Base-by-base conservation (phyloP, 495 filamentous ascomycete genomes). In the Neohortaea acidophila region DNA sequence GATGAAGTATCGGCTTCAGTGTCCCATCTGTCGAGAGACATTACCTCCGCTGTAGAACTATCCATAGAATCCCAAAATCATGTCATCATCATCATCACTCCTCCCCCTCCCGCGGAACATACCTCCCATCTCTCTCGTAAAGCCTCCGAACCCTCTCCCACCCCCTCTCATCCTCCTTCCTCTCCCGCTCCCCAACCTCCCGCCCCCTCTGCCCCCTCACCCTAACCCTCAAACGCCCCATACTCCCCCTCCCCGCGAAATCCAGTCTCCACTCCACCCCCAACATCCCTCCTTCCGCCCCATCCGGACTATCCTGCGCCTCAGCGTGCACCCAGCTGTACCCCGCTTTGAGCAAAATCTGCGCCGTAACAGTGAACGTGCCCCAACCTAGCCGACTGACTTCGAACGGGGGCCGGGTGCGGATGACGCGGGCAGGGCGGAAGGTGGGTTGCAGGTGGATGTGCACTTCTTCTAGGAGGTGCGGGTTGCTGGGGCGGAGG, bases 11-110 rank as follows among this genome's bases (percentile, higher is more conserved):
- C 63, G 89, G 39, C 57, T 97, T 53, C 82, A 89, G 60, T 97
- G 89, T 65, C 89, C 89, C 4, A 94, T 94, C 48, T 97, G 89
- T 62, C 71, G 89, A 51, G 87, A 94, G 62, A 73, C 75, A 46
- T 59, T 94, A 47, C 84, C 84, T 38, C 81, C 85, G 39, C 60
- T 93, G 53, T 94, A 34, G 32, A n/a, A n/a, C n/a, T n/a, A n/a
- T n/a, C n/a, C n/a, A n/a, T n/a, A n/a, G n/a, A n/a, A n/a, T n/a
- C n/a, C n/a, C n/a, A n/a, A n/a, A n/a, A n/a, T n/a, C n/a, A n/a
- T n/a, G n/a, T n/a, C n/a, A n/a, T n/a, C n/a, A n/a, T n/a, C n/a
- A n/a, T n/a, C n/a, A n/a, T n/a, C n/a, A n/a, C n/a, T n/a, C n/a
- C n/a, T n/a, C n/a, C n/a, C n/a, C n/a, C n/a, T n/a, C n/a, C n/a